These are phyloP conservation scores for Thymus mandschuricus DNA, from an alignment of 257 asterid genomes.

Conservation along the genomic window DNA sequence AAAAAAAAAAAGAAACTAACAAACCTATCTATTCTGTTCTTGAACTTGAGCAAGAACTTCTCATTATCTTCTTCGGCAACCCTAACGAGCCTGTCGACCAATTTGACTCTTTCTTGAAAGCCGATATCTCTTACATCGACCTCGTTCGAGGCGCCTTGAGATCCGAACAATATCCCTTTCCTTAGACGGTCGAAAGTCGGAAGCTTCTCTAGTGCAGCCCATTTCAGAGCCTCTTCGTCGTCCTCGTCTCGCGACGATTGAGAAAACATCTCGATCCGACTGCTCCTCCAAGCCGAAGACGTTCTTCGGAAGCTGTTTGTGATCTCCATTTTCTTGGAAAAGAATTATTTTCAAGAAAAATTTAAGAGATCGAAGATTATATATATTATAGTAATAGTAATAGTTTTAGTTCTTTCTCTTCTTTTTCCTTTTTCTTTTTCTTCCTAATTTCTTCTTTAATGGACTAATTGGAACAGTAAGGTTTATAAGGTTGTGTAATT, in stretches of 20 bases:
- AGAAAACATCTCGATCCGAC: slow-evolving; percentile 42
- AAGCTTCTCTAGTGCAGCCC: slow-evolving; percentile 62
- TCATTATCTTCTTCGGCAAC: slow-evolving; percentile 55
- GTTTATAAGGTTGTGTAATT: neutral
- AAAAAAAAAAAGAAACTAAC: no score
- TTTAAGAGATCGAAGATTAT: neutral
- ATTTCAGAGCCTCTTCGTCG: slow-evolving; percentile 61
- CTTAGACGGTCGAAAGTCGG: slow-evolving; percentile 53
- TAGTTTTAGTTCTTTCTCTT: no score
- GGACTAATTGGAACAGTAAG: neutral
- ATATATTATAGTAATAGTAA: no score
- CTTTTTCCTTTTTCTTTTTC: neutral
- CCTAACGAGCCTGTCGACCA: slow-evolving; percentile 45
- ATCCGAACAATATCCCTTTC: slow-evolving; percentile 46
- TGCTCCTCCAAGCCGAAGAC: slow-evolving; percentile 47
- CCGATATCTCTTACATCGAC: slow-evolving; percentile 50
- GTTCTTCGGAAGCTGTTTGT: slow-evolving; percentile 17
- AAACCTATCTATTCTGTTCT: slow-evolving; percentile 50
- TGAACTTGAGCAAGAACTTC: slow-evolving; percentile 53
- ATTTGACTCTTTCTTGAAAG: slow-evolving; percentile 36
- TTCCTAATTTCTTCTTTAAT: neutral
- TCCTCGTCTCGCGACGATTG: slow-evolving; percentile 43
- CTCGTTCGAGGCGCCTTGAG: slow-evolving; percentile 41
- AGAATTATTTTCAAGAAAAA: neutral
- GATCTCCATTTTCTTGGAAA: slow-evolving; percentile 19